A percentile compares a stretch with the other conserved stretches of the same genome.
Conservation (phyloP, 352 stramenopile species). For the Peronospora destructor region DNA sequence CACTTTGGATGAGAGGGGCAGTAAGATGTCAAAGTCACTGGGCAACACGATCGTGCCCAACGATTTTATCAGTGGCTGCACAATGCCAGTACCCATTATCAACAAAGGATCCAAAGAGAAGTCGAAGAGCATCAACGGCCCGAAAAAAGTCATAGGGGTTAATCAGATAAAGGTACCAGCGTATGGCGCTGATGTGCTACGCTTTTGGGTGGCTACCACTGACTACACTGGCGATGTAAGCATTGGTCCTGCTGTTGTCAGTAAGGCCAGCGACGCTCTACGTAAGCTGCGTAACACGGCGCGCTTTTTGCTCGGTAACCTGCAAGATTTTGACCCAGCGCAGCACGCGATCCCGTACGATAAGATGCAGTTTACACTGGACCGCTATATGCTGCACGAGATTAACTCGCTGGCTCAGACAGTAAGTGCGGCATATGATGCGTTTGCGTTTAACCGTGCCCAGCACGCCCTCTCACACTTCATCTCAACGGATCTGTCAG, state of each 20-base stretch:
- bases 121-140: constrained; percentile 60
- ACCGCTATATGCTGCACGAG: constrained; percentile 95
- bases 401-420: constrained; percentile 76
- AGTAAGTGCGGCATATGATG: constrained; percentile 80
- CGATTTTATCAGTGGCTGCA: constrained; percentile 91
- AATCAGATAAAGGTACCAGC: constrained; percentile 69
- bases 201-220: constrained; percentile 95
- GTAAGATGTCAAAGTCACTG: constrained; percentile 99
- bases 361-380: constrained; percentile 76
- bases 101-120: constrained; percentile 36
- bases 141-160: constrained; percentile 61
- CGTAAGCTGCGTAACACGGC: constrained; percentile 94
- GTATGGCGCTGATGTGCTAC: constrained; percentile 95
- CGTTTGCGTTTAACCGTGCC: constrained; percentile 88
- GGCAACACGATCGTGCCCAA: constrained; percentile 94
- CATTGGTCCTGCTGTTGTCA: constrained; percentile 89
- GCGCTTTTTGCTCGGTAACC: constrained; percentile 94
- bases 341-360: constrained; percentile 81
- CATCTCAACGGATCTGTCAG: constrained; percentile 92
- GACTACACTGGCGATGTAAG: constrained; percentile 96
- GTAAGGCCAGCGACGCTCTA: constrained; percentile 72
- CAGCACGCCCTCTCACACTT: constrained; percentile 90
- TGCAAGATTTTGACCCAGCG: constrained; percentile 90
- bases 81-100: constrained; percentile 25
- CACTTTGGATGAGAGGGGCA: constrained; percentile 95